A percentile compares a stretch with the other conserved stretches of the same genome.
These are phyloP conservation scores for Sporisorium sorghi DNA, from an alignment of 1,284 basidiomycete species.

Conservation along the genomic window DNA sequence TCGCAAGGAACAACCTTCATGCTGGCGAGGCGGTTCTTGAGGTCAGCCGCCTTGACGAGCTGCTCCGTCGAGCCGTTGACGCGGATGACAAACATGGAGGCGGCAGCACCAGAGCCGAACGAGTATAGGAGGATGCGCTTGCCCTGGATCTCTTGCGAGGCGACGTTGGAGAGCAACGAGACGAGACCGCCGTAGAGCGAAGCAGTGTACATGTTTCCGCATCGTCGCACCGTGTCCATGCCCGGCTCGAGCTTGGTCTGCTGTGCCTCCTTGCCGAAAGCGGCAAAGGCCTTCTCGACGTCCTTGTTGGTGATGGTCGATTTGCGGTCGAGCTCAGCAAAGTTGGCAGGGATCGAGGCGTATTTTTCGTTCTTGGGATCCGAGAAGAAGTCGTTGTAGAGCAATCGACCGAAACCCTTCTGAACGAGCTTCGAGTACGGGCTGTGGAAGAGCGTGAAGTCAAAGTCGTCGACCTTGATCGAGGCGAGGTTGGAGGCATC, in stretches of 20 bases:
- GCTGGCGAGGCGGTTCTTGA: slow-evolving; percentile 79
- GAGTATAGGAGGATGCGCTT: slow-evolving; percentile 84
- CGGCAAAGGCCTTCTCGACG: slow-evolving; percentile 80
- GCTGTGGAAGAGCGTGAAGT: slow-evolving; percentile 84
- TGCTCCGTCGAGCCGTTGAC: slow-evolving; percentile 86
- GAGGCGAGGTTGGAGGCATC: slow-evolving; percentile 51
- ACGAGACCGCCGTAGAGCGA: slow-evolving; percentile 94
- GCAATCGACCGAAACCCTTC: slow-evolving; percentile 92
- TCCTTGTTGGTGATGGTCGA: slow-evolving; percentile 82
- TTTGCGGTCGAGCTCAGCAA: slow-evolving; percentile 75
- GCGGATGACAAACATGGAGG: slow-evolving; percentile 86
- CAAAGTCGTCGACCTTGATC: slow-evolving; percentile 81
- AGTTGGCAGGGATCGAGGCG: slow-evolving; percentile 77
- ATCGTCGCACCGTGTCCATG: slow-evolving; percentile 66
- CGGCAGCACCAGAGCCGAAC: slow-evolving; percentile 91
- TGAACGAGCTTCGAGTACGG: slow-evolving; percentile 99
- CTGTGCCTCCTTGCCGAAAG: slow-evolving; percentile 55
- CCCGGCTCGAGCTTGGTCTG: slow-evolving; percentile 63
- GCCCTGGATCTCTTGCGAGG: slow-evolving; percentile 61
- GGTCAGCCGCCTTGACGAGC: slow-evolving; percentile 83
- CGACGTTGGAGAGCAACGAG: slow-evolving; percentile 69
- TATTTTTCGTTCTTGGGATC: slow-evolving; percentile 80
- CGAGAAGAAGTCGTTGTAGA: slow-evolving; percentile 91
- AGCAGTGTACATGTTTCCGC: slow-evolving; percentile 99
- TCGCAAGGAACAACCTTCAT: slow-evolving; percentile 93